Evolutionary conservation across 164 flowering plant genomes (phyloP), one percentile per base, ranked within the genome.

Genomic region (Litsea cubeba): DNA sequence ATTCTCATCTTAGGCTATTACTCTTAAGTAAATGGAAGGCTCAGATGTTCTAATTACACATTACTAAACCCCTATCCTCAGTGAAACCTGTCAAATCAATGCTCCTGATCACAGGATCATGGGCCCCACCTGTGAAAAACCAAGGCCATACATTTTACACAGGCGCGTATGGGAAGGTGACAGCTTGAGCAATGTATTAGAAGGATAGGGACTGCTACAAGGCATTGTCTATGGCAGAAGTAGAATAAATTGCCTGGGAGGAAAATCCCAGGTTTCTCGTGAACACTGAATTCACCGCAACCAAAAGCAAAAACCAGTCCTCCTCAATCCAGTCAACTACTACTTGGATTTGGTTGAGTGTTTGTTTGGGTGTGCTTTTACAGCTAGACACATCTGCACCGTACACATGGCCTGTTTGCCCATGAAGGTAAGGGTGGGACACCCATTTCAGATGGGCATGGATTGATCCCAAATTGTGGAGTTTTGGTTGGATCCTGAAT

Each of bases 231-330:
- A 22, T 24, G 3, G 30, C 25, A 63, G 24, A 11, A 24, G 65
- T 63, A 63, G 24, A 30, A 63, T 63, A 63, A 63, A 63, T 63
- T n/a, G 60, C 17, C 3, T 15, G 60, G 17, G 60, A 12, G 60
- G 60, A 17, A 54, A 5, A 17, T 12, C 69, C 69, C 69, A 65
- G 20, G 69, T 3, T 15, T 65, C 69, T 65, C 69, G 69, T 65
- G 69, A 65, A 18, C 69, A 7, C 69, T 65, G 35, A 12, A 65
- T 65, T 65, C 69, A 65, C 69, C 69, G 69, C 69, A 65, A 32
- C 69, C 28, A 65, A 54, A 65, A 65, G 40, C 69, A 3, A 54
- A 54, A 65, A 7, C 69, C 12, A 65, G 28, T 30, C 68, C 20
- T 32, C 4, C 28, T 15, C 32, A 28, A 62, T 11, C 26, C 17